phyloP scores from a whole-genome alignment of 1,139 yeast species.

The Yamadazyma sp. region DNA sequence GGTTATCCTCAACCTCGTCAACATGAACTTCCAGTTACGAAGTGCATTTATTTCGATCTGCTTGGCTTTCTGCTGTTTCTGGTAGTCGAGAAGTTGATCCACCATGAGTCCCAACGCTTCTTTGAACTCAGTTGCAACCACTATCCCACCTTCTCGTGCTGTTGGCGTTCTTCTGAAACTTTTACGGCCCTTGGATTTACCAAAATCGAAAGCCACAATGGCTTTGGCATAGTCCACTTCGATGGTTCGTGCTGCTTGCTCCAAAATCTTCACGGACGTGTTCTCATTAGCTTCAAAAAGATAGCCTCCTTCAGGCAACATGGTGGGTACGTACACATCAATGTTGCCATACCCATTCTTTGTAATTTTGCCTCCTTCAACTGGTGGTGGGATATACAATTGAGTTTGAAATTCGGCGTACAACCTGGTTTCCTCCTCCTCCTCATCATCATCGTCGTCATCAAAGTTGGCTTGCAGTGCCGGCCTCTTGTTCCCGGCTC shows the following conservation, averaged over 20 bases:
- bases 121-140: slow-evolving; percentile 60
- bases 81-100: slow-evolving; percentile 55
- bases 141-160: slow-evolving; percentile 75
- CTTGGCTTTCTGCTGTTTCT: slow-evolving; percentile 48
- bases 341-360: slow-evolving; percentile 81
- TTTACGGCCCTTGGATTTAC: slow-evolving; percentile 13
- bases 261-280: slow-evolving; percentile 48
- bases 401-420: slow-evolving; percentile 82
- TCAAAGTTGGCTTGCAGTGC: slow-evolving; percentile 31
- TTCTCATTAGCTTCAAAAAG: slow-evolving; percentile 28
- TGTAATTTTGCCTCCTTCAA: slow-evolving; percentile 63
- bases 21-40: slow-evolving; percentile 69
- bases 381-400: slow-evolving; percentile 63
- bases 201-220: slow-evolving; percentile 80
- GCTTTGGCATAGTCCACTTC: slow-evolving; percentile 85
- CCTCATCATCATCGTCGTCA: slow-evolving; percentile 50
- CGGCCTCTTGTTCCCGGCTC: slow-evolving; percentile 10
- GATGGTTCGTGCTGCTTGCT: slow-evolving; percentile 67
- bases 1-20: slow-evolving; percentile 70
- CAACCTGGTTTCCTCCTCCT: slow-evolving; percentile 51
- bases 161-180: slow-evolving; percentile 44
- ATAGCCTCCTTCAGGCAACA: slow-evolving; percentile 84
- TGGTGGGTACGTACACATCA: slow-evolving; percentile 70
- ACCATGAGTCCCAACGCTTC: slow-evolving; percentile 67
- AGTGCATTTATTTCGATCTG: slow-evolving; percentile 55